Conservation (phyloP, 1,284 basidiomycete species). For the Cystobasidium slooffiae region DNA sequence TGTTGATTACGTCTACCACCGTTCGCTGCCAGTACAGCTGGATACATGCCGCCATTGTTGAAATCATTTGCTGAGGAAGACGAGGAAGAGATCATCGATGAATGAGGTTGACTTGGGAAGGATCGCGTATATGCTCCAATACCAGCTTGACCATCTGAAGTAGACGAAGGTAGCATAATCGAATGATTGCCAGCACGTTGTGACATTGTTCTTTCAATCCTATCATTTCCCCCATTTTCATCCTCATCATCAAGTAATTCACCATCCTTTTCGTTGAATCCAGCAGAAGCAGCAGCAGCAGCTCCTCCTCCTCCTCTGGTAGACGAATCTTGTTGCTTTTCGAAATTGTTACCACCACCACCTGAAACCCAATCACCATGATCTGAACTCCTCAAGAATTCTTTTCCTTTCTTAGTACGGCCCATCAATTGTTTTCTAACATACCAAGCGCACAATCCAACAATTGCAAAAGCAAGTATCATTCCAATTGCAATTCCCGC, state of each 20-base stretch:
- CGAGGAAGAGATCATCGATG: not conserved
- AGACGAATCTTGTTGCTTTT: not conserved
- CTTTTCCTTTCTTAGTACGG: conserved; percentile 15
- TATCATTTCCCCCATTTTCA: not conserved
- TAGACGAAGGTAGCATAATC: not conserved
- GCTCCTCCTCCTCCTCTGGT: not conserved
- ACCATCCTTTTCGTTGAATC: too few species aligned
- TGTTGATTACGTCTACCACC: not conserved
- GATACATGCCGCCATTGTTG: too few species aligned
- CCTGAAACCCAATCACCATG: conserved; percentile 30
- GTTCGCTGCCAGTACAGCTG: too few species aligned
- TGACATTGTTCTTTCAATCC: conserved; percentile 9
- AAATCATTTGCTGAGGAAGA: too few species aligned
- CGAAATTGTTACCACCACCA: not conserved
- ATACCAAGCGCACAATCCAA: conserved; percentile 25
- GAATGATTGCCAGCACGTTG: not conserved
- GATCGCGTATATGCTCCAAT: not conserved
- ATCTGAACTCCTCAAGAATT: conserved; percentile 28
- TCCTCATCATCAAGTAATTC: not conserved
- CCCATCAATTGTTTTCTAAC: conserved; percentile 16
- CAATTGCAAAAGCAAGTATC: conserved; percentile 17
- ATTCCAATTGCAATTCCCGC: conserved; percentile 22
- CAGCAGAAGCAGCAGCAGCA: not conserved
- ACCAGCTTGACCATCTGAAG: conserved; percentile 2
- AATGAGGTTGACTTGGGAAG: not conserved